Base-by-base conservation (phyloP, 345 rosid genomes). In the Acer saccharum region DNA sequence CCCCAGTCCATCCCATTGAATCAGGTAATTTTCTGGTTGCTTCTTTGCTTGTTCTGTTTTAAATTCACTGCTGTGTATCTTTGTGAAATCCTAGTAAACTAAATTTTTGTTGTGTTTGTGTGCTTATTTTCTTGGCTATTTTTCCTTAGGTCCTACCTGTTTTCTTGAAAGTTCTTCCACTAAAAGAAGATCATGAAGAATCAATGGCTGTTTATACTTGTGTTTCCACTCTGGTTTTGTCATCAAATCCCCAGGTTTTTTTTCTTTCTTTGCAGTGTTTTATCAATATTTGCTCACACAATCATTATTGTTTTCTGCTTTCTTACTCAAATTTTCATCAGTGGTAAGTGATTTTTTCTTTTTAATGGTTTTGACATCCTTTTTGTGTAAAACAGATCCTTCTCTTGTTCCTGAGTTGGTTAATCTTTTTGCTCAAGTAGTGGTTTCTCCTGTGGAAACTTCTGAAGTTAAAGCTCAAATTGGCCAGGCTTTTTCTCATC, bases 131-230 rank as follows among this genome's bases (percentile, higher is more conserved):
- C 52, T 73, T 78, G 46, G 52, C 70, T 46, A 55, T 32, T 48
- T 74, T 62, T 81, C 75, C 23, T 88, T 88, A 96, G 98, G 98
- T 97, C 74, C 96, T 97, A 79, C 98, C 98, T 27, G 93, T 90
- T 70, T 89, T 97, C 69, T 48, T 97, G 83, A 97, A 89, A 87
- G 94, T 87, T 66, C 97, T 97, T 82, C 99, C 99, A 54, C 71
- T 97, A 57, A 94, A 89, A 83, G 99, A 97, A 88, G 98, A 97
- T 77, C 96, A 75, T 18, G 99, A 97, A 76, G 99, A 97, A 81
- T 97, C 99, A 55, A 83, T 88, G 88, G 87, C 95, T 58, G 97
- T 97, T 58, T 94, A 94, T 83, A 86, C 84, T 71, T 97, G 98
- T 86, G 83, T 94, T 74, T 93, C 89, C 70, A 81, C 90, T 44